These are phyloP conservation scores for Papiliotrema fonsecae DNA, from an alignment of 1,284 basidiomycete species.

Conservation along the genomic window DNA sequence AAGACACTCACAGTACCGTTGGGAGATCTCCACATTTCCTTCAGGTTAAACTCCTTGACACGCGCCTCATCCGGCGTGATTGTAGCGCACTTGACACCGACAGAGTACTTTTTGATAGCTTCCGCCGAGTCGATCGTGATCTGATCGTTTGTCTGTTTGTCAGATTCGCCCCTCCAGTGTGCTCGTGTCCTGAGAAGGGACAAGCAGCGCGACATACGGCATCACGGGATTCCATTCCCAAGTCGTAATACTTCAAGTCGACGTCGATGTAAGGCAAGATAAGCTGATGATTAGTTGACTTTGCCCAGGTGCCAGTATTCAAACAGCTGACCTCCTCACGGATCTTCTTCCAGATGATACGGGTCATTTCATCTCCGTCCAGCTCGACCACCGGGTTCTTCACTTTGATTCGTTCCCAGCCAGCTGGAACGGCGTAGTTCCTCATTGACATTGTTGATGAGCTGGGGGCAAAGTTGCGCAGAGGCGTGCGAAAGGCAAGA, in stretches of 20 bases:
- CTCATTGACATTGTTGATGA: slow-evolving; percentile 12
- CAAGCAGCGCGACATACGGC: slow-evolving; percentile 53
- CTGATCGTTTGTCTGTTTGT: slow-evolving; percentile 76
- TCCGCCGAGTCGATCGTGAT: slow-evolving; percentile 91
- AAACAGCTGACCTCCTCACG: slow-evolving; percentile 69
- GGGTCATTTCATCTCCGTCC: slow-evolving; percentile 95
- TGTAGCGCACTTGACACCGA: slow-evolving; percentile 82
- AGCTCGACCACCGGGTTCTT: slow-evolving; percentile 92
- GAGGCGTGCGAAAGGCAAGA: not conserved
- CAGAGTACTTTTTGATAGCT: slow-evolving; percentile 78
- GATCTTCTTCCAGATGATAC: slow-evolving; percentile 99
- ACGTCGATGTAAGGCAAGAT: slow-evolving; percentile 92
- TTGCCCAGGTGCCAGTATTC: not conserved
- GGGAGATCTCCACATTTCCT: slow-evolving; percentile 96
- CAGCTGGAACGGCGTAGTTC: slow-evolving; percentile 28
- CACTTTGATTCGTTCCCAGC: slow-evolving; percentile 58
- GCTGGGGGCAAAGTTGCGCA: not conserved
- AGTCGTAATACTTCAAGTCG: slow-evolving; percentile 97
- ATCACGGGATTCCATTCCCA: slow-evolving; percentile 88
- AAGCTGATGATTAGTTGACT: slow-evolving; percentile 54
- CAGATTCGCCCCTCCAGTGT: not conserved
- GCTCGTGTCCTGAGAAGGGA: no score
- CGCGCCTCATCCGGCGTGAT: slow-evolving; percentile 89
- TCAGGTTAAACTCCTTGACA: slow-evolving; percentile 79
- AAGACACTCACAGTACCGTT: slow-evolving; percentile 73